A percentile compares a stretch with the other conserved stretches of the same genome.
Conservation (phyloP, 805 yeast genomes). For the Isabelozyma pseudorhagii region DNA sequence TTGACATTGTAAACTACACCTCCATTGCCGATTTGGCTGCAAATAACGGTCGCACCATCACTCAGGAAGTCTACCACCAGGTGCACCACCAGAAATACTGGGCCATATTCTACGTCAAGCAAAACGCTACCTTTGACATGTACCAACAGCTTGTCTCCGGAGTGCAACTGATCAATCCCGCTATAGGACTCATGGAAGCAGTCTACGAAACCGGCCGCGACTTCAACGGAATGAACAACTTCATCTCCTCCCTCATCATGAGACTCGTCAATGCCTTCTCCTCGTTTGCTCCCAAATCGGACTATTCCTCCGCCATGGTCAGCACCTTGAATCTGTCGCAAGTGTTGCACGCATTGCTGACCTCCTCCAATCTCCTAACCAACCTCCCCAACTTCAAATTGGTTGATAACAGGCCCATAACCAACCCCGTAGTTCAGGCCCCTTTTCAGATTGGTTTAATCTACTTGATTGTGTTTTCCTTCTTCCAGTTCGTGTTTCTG, state of each 20-base stretch:
- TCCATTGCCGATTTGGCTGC: conserved; percentile 14
- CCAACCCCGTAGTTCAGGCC: conserved; percentile 22
- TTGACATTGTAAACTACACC: conserved; percentile 17
- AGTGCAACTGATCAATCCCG: conserved; percentile 13
- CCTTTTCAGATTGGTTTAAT: conserved; percentile 31
- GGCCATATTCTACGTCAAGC: conserved; percentile 26
- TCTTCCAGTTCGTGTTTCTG: conserved; percentile 30
- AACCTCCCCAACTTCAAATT: conserved; percentile 18
- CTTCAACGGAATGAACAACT: conserved; percentile 25
- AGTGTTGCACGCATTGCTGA: conserved; percentile 2
- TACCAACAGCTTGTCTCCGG: conserved; percentile 13
- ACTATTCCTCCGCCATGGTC: conserved; percentile 14
- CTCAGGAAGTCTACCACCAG: conserved; percentile 23
- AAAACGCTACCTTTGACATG: conserved; percentile 25
- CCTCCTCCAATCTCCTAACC: conserved; percentile 22
- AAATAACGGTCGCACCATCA: conserved; percentile 16
- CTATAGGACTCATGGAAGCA: conserved; percentile 17
- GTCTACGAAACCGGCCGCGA: conserved; percentile 32
- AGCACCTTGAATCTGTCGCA: conserved; percentile 7
- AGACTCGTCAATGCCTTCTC: conserved; percentile 12
- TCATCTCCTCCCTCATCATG: conserved; percentile 14
- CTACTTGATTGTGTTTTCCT: conserved; percentile 29
- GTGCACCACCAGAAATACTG: conserved; percentile 29
- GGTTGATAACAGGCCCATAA: conserved; percentile 23
- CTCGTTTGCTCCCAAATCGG: conserved; percentile 13